A percentile compares a stretch with the other conserved stretches of the same genome.
Evolutionary conservation across 169 alveolate species (phyloP).

Genomic region (Plasmodium malariae): DNA sequence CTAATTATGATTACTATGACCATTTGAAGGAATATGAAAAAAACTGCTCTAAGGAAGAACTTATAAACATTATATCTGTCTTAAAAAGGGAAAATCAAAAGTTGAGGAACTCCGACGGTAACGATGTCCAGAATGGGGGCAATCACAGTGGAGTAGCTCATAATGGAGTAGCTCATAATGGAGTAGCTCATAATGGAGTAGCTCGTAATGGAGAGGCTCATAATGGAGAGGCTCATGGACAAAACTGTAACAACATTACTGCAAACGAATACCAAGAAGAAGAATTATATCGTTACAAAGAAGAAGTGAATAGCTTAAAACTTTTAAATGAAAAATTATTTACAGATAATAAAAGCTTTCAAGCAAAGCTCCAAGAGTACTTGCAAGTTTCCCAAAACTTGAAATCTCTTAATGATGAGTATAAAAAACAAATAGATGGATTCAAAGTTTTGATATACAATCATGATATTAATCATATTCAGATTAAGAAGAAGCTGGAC

Average conservation of each 20-base stretch:
- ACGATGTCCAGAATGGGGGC: neutral
- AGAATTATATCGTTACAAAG: neutral
- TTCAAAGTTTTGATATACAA: slow-evolving; percentile 35
- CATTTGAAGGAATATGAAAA: slow-evolving; percentile 26
- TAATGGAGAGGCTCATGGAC: neutral
- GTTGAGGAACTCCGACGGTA: neutral
- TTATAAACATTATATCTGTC: slow-evolving; percentile 4
- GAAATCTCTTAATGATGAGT: slow-evolving; percentile 18
- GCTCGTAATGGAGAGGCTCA: neutral
- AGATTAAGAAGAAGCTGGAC: slow-evolving; percentile 22
- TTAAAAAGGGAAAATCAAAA: slow-evolving; percentile 42
- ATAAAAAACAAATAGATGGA: slow-evolving; percentile 24
- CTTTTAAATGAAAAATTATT: slow-evolving; percentile 37
- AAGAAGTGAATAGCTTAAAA: slow-evolving; percentile 11
- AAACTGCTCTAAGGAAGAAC: slow-evolving; percentile 39
- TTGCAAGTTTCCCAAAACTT: slow-evolving; percentile 11
- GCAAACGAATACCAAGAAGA: neutral
- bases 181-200: neutral
- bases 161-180: neutral
- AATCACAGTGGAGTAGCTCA: neutral
- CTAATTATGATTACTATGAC: slow-evolving; percentile 57
- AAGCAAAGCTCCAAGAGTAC: slow-evolving; percentile 27
- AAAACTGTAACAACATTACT: neutral
- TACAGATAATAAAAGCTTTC: slow-evolving; percentile 34
- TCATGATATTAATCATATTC: slow-evolving; percentile 29